Conservation (phyloP, 768 basidiomycete species). For the Serendipita sp. region DNA sequence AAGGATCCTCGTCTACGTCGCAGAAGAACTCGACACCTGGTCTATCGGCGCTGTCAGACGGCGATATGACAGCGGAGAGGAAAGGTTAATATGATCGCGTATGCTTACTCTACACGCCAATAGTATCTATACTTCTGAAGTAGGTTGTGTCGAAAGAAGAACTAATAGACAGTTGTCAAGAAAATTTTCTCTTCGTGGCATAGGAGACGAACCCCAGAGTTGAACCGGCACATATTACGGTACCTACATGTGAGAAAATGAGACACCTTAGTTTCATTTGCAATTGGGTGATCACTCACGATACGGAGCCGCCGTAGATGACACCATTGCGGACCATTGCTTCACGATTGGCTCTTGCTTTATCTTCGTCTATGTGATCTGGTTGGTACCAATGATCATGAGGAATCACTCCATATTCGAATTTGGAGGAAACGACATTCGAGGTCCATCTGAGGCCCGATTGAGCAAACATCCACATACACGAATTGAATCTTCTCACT, state of each 20-base stretch:
- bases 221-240: conserved; percentile 91
- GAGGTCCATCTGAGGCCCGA: conserved; percentile 21
- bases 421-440: conserved; percentile 32
- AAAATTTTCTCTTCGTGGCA: not conserved
- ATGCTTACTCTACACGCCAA: conserved; percentile 72
- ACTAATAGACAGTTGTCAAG: too few relatives aligned
- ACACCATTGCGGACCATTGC: conserved; percentile 38
- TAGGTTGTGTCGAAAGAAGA: conserved; percentile 69
- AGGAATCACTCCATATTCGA: conserved; percentile 48
- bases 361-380: conserved; percentile 52
- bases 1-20: conserved; percentile 49
- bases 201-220: conserved; percentile 54
- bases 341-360: conserved; percentile 35
- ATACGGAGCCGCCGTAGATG: conserved; percentile 41
- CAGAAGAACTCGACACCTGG: conserved; percentile 66
- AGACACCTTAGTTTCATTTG: too few relatives aligned
- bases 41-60: conserved; percentile 20
- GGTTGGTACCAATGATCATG: conserved; percentile 56
- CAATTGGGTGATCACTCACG: conserved; percentile 18
- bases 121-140: conserved; percentile 68
- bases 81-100: not conserved
- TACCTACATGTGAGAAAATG: too few relatives aligned
- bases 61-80: too few relatives aligned
- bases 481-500: conserved; percentile 21
- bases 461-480: not conserved